phyloP scores from a whole-genome alignment of 192 early-diverging fungal genomes.

The Linnemannia schmuckeri region DNA sequence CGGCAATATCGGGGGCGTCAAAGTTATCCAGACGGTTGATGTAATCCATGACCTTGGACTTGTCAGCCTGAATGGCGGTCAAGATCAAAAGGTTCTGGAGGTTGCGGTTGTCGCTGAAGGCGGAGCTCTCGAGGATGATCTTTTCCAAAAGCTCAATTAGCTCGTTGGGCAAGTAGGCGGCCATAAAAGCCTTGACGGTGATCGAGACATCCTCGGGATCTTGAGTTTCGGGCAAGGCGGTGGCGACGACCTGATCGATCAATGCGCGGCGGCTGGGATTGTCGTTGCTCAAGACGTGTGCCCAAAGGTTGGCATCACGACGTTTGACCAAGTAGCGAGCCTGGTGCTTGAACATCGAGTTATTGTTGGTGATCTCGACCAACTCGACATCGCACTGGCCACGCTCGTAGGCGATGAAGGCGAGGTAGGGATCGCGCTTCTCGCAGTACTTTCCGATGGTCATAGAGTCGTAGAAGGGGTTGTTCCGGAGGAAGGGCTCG shows the following conservation, averaged over 20 bases:
- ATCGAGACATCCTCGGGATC: slow-evolving; percentile 99
- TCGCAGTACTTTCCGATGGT: slow-evolving; percentile 98
- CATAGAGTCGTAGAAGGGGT: slow-evolving; percentile 74
- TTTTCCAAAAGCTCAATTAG: slow-evolving; percentile 98
- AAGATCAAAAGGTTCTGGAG: slow-evolving; percentile 98
- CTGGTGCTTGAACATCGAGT: slow-evolving; percentile 99
- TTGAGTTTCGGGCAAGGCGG: slow-evolving; percentile 92
- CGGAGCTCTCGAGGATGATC: slow-evolving; percentile 92
- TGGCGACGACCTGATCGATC: slow-evolving; percentile 94
- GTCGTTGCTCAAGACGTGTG: slow-evolving; percentile 80
- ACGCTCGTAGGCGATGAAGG: slow-evolving; percentile 93
- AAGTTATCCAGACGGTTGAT: slow-evolving; percentile 91
- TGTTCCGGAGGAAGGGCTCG: slow-evolving; percentile 93
- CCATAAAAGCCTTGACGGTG: slow-evolving; percentile 99
- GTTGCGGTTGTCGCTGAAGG: slow-evolving; percentile 96
- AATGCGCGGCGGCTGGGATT: slow-evolving; percentile 90
- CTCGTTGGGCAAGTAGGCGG: slow-evolving; percentile 94
- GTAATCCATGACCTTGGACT: slow-evolving; percentile 94
- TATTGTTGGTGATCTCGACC: slow-evolving; percentile 96
- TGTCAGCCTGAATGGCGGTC: slow-evolving; percentile 94
- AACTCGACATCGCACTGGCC: slow-evolving; percentile 96
- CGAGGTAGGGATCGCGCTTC: slow-evolving; percentile 97
- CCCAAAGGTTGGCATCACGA: slow-evolving; percentile 89
- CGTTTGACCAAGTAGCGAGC: slow-evolving; percentile 95
- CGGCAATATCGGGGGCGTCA: slow-evolving; percentile 98